A percentile compares a stretch with the other conserved stretches of the same genome.
Evolutionary conservation across 1,284 basidiomycete species (phyloP).

Genomic region (Ustilago bromivora): DNA sequence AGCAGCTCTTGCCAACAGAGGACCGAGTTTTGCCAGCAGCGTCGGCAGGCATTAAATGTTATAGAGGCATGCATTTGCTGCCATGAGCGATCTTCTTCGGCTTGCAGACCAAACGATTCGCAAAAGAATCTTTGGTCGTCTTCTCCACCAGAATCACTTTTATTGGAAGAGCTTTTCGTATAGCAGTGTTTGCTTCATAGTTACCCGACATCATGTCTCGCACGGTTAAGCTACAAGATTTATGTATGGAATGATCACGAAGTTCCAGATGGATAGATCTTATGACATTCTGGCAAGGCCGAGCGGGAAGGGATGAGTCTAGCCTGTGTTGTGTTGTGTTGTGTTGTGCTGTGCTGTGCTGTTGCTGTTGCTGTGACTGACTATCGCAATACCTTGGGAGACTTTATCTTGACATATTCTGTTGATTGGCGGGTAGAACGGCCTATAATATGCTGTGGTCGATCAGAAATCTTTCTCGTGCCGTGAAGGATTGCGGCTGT

Average conservation of each 20-base stretch:
- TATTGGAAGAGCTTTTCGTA: conserved; percentile 11
- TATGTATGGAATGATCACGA: conserved; percentile 1
- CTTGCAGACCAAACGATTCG: background rate
- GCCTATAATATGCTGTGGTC: too few relatives aligned
- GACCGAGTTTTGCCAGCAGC: conserved; percentile 42
- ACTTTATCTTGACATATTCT: too few relatives aligned
- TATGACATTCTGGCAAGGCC: too few relatives aligned
- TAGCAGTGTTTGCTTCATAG: conserved; percentile 7
- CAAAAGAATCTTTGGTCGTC: background rate
- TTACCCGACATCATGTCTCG: conserved; percentile 5
- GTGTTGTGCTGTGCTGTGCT: too few relatives aligned
- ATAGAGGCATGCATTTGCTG: background rate
- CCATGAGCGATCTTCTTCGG: background rate
- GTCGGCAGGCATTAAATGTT: conserved; percentile 12
- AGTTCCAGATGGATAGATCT: too few relatives aligned
- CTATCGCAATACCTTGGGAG: too few relatives aligned
- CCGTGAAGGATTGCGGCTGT: too few relatives aligned
- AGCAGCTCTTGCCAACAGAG: conserved; percentile 33
- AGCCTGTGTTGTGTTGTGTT: too few relatives aligned
- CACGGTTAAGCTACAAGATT: background rate
- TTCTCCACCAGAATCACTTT: background rate
- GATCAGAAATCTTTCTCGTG: too few relatives aligned
- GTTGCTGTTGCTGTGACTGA: too few relatives aligned
- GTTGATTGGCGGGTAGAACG: too few relatives aligned
- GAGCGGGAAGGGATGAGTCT: too few relatives aligned